These are phyloP conservation scores for Sordaria brevicollis DNA, from an alignment of 495 filamentous ascomycete genomes.

Conservation along the genomic window DNA sequence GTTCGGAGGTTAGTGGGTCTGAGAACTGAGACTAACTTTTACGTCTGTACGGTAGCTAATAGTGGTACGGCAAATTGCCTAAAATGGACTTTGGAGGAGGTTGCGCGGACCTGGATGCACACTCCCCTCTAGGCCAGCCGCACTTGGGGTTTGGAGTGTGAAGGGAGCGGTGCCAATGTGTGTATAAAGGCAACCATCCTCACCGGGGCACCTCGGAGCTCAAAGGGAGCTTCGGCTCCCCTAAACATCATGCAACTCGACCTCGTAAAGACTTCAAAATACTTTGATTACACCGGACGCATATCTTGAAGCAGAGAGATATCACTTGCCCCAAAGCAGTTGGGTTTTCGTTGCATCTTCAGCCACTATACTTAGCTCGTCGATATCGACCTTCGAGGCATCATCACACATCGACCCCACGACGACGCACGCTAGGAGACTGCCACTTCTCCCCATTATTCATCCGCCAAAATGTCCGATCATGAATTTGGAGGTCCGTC, in stretches of 20 bases:
- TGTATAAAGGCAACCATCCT: slow-evolving; percentile 8
- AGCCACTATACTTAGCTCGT: not conserved
- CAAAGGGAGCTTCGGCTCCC: slow-evolving; percentile 2
- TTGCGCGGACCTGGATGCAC: too few relatives aligned
- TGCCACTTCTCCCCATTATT: not conserved
- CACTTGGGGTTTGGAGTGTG: not conserved
- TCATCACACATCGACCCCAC: not conserved
- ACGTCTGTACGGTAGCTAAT: too few relatives aligned
- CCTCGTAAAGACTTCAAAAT: not conserved
- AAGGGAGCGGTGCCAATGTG: not conserved
- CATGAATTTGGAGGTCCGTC: slow-evolving; percentile 72
- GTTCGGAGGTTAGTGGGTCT: too few relatives aligned
- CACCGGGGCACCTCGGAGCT: slow-evolving; percentile 1
- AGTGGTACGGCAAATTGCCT: too few relatives aligned
- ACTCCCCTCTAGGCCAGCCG: not conserved
- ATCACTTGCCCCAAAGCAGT: not conserved
- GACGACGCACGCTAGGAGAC: not conserved
- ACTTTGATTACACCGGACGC: not conserved
- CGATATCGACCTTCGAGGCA: not conserved
- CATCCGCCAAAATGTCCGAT: slow-evolving; percentile 62
- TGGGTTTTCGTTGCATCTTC: not conserved
- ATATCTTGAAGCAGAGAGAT: not conserved
- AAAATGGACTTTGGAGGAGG: too few relatives aligned
- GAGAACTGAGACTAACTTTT: too few relatives aligned
- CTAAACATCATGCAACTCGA: slow-evolving; percentile 7